Evolutionary conservation across 768 basidiomycete species (phyloP).

Genomic region (Gymnopilus junonius): DNA sequence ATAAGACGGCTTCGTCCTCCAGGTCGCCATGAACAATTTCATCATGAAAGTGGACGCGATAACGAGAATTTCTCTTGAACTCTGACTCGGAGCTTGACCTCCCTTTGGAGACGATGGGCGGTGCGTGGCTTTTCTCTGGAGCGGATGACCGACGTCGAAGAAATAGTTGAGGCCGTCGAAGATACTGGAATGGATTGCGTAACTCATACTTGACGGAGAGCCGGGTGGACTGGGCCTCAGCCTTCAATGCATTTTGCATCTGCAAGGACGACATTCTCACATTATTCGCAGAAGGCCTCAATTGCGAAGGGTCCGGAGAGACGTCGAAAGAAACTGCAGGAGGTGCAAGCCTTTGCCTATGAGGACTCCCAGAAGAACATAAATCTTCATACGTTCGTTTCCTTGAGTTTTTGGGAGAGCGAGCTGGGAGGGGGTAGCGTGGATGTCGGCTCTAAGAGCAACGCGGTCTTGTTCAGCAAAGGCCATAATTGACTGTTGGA

Average conservation of each 20-base stretch:
- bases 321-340: background rate
- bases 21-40: background rate
- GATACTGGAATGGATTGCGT: background rate
- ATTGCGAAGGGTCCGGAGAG: background rate
- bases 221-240: background rate
- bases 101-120: background rate
- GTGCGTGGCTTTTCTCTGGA: background rate
- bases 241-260: background rate
- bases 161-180: background rate
- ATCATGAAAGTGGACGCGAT: background rate
- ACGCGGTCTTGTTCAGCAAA: constrained; percentile 8
- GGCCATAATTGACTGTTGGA: constrained; percentile 11
- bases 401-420: background rate
- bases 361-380: background rate
- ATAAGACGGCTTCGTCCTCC: background rate
- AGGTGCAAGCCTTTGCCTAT: background rate
- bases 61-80: too few species aligned
- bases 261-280: background rate
- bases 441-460: background rate
- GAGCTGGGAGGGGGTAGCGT: background rate
- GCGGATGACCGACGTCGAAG: background rate
- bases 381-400: background rate
- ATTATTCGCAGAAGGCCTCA: background rate
- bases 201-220: background rate
- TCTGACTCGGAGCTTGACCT: background rate